Evolutionary conservation across 1,284 basidiomycete species (phyloP).

Genomic region (Ustilago curta): DNA sequence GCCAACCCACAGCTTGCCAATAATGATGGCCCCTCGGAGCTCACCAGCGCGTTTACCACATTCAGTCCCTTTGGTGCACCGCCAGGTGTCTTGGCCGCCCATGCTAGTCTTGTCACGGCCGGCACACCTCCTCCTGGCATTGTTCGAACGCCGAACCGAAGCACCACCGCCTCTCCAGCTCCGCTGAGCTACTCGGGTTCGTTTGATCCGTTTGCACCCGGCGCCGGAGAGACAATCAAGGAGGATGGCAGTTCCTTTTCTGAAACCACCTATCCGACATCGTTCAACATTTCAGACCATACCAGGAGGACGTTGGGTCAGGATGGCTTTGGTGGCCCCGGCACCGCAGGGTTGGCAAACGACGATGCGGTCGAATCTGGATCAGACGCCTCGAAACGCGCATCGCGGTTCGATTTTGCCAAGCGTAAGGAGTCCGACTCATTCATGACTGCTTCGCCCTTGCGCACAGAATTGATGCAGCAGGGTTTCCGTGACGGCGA

Average conservation of each 20-base stretch:
- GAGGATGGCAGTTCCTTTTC: slow-evolving; percentile 40
- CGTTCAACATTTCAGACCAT: slow-evolving; percentile 57
- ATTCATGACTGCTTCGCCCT: slow-evolving; percentile 41
- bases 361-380: slow-evolving; percentile 34
- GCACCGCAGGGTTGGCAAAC: slow-evolving; percentile 8
- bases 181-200: slow-evolving; percentile 62
- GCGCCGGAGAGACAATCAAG: slow-evolving; percentile 51
- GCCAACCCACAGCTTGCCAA: slow-evolving; percentile 33
- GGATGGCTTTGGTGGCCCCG: slow-evolving; percentile 25
- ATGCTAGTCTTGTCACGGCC: slow-evolving; percentile 27
- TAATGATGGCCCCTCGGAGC: slow-evolving; percentile 41
- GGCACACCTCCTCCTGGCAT: slow-evolving; percentile 43
- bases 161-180: slow-evolving; percentile 44
- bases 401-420: slow-evolving; percentile 62
- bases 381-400: slow-evolving; percentile 42
- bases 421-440: slow-evolving; percentile 58
- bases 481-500: slow-evolving; percentile 27
- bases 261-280: slow-evolving; percentile 28
- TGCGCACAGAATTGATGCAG: slow-evolving; percentile 44
- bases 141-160: slow-evolving; percentile 41
- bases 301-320: slow-evolving; percentile 54
- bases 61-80: slow-evolving; percentile 49
- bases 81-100: slow-evolving; percentile 39
- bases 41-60: slow-evolving; percentile 40
- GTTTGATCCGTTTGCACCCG: slow-evolving; percentile 66